Base-by-base conservation (phyloP, 768 basidiomycete species). In the Boletales sp. region DNA sequence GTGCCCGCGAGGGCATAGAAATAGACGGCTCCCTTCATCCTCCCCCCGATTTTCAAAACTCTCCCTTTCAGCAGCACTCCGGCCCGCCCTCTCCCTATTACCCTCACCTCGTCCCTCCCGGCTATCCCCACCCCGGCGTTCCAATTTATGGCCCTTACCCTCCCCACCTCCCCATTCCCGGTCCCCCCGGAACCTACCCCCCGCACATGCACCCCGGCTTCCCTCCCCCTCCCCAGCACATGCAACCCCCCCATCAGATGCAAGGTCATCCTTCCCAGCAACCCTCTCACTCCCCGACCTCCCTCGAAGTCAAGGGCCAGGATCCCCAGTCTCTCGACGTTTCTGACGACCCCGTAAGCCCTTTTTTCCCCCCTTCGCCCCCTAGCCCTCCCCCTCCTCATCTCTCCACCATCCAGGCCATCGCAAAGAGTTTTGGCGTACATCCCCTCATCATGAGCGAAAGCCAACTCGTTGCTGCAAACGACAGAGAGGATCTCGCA, bases 251-350 rank as follows among this genome's bases (percentile, higher is more conserved):
- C 24, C 64, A 72, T 9, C 73, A 72, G 35, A 69, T 72, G 13
- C 68, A 68, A 6, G 63, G 58, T 10, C 66, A 48, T 4, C 40
- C 57, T 18, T 50, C 58, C 12, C 66, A 66, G 40, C 52, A 64
- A 45, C 30, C 65, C 29, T 48, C 57, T 30, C 11, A 32, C 8
- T 48, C 48, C 2, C 19, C 64, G 13, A 21, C 63, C 14, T 32
- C 56, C 17, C 56, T 69, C 41, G 70, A 78, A 48, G 78, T 83
- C 58, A 87, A 83, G 62, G 89, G 87, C 43, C 81, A 83, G 56
- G 90, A 92, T 62, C 90, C 90, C 4, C 79, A 86, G 52, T 79
- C 82, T 7, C 83, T 88, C 55, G 87, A 93, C 66, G 79, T 91
- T 76, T 86, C 87, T 43, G 82, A 78, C 62, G 78, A 85, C 8